Percentiles rank a stretch among this genome's conserved stretches.
phyloP scores from a whole-genome alignment of 1,139 yeast genomes.

The Hansenula lynferdii region DNA sequence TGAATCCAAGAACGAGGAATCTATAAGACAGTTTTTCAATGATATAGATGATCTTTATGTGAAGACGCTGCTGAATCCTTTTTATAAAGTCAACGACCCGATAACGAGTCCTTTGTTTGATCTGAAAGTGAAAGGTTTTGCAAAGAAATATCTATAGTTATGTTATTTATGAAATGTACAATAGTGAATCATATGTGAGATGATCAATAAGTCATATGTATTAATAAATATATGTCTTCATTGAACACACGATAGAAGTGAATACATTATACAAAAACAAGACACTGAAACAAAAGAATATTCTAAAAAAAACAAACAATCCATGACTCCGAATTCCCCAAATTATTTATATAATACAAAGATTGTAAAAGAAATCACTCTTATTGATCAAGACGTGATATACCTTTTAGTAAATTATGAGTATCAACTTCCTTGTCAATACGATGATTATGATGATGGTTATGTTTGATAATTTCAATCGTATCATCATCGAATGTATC shows the following conservation, averaged over 20 bases:
- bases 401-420: constrained; percentile 25
- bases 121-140: constrained; percentile 61
- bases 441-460: neutral
- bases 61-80: constrained; percentile 82
- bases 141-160: constrained; percentile 61
- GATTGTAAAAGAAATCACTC: no score
- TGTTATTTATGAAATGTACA: neutral
- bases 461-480: constrained; percentile 14
- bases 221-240: neutral
- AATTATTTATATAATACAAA: no score
- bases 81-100: constrained; percentile 72
- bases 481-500: constrained; percentile 22
- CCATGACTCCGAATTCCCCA: no score
- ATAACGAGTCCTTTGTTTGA: constrained; percentile 77
- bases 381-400: constrained; percentile 18
- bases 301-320: no score
- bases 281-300: no score
- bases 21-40: constrained; percentile 75
- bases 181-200: neutral
- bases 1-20: constrained; percentile 63
- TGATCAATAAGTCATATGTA: neutral
- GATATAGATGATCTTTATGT: constrained; percentile 88
- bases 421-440: constrained; percentile 22
- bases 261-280: neutral
- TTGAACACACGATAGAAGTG: neutral